Conservation (phyloP, 164 flowering plant species). For the Chloranthus sessilifolius region DNA sequence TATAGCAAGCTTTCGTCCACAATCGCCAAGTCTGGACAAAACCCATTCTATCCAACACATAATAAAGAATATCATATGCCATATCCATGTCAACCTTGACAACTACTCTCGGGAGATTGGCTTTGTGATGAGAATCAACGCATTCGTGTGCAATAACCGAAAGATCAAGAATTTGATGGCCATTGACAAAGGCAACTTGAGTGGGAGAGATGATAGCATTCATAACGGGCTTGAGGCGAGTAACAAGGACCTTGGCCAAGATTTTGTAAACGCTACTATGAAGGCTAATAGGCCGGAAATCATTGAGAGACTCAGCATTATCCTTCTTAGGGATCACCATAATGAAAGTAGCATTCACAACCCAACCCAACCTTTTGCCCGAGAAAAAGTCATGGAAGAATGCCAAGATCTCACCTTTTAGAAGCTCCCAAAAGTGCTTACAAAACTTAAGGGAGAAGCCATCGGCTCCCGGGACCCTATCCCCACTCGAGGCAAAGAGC, state of each 20-base stretch:
- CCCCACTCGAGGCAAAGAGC: too few species aligned
- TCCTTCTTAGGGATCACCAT: not conserved
- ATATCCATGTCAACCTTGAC: not conserved
- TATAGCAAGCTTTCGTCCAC: too few species aligned
- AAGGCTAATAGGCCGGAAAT: not conserved
- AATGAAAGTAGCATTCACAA: too few species aligned
- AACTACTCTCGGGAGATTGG: not conserved
- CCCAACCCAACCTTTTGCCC: too few species aligned
- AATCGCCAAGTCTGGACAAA: too few species aligned
- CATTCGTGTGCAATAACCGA: not conserved
- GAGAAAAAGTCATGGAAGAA: too few species aligned
- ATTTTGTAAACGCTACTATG: not conserved
- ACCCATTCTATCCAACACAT: too few species aligned
- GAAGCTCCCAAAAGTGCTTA: too few species aligned
- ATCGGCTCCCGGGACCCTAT: too few species aligned
- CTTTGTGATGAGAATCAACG: not conserved
- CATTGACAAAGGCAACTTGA: not conserved
- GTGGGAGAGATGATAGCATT: not conserved
- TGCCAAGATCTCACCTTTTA: too few species aligned
- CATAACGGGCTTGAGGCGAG: not conserved
- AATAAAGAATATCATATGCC: too few species aligned
- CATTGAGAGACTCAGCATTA: not conserved
- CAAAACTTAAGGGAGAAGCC: too few species aligned
- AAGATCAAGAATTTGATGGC: not conserved
- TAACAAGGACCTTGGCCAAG: not conserved